phyloP scores from a whole-genome alignment of 2,329 filamentous ascomycete genomes.

The Hirsutella thompsonii region DNA sequence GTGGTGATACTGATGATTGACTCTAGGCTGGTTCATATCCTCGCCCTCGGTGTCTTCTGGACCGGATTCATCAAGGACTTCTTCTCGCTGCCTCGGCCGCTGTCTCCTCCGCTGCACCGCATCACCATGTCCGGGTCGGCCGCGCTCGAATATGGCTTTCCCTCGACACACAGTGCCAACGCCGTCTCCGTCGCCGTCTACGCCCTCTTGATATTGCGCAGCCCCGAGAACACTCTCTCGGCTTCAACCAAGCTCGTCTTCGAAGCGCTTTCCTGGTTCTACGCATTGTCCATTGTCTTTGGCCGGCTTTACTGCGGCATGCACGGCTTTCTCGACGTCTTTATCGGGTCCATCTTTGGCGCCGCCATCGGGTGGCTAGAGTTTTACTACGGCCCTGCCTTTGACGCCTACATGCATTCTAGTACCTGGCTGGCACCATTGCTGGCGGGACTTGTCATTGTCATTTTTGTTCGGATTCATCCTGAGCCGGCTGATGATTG shows the following conservation, averaged over 20 bases:
- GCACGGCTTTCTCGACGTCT: constrained; percentile 91
- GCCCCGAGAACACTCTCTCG: constrained; percentile 48
- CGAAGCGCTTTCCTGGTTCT: constrained; percentile 65
- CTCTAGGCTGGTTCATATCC: constrained; percentile 54
- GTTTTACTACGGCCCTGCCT: constrained; percentile 43
- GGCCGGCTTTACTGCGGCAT: constrained; percentile 95
- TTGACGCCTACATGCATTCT: constrained; percentile 60
- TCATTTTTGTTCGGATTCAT: constrained; percentile 74
- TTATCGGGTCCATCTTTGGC: constrained; percentile 68
- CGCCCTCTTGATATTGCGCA: constrained; percentile 56
- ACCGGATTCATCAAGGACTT: constrained; percentile 93
- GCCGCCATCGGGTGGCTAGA: constrained; percentile 47
- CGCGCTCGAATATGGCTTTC: constrained; percentile 92
- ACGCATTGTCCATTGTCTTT: constrained; percentile 78
- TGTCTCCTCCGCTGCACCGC: constrained; percentile 82
- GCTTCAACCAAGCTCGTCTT: constrained; percentile 47
- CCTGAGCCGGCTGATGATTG: constrained; percentile 95
- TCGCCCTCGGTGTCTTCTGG: constrained; percentile 69
- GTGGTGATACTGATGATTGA: neutral
- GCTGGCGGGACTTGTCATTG: constrained; percentile 50
- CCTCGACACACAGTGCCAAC: constrained; percentile 93
- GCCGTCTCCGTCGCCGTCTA: constrained; percentile 90
- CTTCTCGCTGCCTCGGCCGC: constrained; percentile 77
- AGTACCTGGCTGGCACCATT: constrained; percentile 52
- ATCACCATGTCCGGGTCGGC: constrained; percentile 97